A percentile compares a stretch with the other conserved stretches of the same genome.
Conservation (phyloP, 257 asterid genomes). For the Solanum gandarillasii region DNA sequence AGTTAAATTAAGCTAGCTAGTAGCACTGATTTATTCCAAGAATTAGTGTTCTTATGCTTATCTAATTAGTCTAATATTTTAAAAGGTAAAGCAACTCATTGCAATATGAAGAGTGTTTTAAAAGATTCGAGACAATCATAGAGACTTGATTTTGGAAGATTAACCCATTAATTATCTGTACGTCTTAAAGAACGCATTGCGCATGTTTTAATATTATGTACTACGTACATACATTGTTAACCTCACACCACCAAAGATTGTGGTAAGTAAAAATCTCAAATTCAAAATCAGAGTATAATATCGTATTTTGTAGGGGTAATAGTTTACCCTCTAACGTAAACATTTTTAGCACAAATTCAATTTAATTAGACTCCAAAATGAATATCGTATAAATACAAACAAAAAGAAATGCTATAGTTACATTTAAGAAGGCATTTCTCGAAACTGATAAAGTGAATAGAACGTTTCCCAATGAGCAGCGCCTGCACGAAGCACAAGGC, state of each 20-base stretch:
- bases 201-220: not conserved
- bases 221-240: not conserved
- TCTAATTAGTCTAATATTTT: not conserved
- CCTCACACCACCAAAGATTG: not conserved
- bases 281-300: too few species aligned
- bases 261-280: too few species aligned
- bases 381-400: rapidly evolving
- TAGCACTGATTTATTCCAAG: not conserved
- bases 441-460: not conserved
- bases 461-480: not conserved
- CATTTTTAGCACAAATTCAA: rapidly evolving
- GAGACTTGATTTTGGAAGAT: not conserved
- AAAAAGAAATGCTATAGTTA: not conserved
- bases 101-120: not conserved
- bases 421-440: not conserved
- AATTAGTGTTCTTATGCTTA: not conserved
- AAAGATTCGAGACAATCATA: not conserved
- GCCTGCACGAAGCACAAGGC: not conserved
- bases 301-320: too few species aligned
- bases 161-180: not conserved
- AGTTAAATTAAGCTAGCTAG: not conserved
- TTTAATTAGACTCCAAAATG: not conserved
- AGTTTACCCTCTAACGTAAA: too few species aligned
- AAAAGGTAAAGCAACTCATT: not conserved
- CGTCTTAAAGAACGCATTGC: not conserved